phyloP scores from a whole-genome alignment of 352 stramenopile species.

The Globisporangium rhizosaccharum region DNA sequence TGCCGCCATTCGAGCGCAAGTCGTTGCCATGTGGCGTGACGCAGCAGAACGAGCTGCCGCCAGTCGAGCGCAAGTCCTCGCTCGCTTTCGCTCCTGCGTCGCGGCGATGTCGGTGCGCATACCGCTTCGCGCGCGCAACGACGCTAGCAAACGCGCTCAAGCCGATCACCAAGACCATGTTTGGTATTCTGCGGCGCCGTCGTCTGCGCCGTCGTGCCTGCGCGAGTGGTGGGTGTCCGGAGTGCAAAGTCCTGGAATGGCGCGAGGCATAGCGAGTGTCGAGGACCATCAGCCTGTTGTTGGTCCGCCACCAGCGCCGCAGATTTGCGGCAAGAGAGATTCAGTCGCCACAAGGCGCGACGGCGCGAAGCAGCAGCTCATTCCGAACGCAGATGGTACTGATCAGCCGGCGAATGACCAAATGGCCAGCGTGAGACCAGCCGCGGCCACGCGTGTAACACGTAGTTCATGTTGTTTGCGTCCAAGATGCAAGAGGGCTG shows the following conservation, averaged over 20 bases:
- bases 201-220: too few relatives aligned
- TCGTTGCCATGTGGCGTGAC: neutral
- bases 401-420: neutral
- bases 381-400: neutral
- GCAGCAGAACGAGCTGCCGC: constrained; percentile 4
- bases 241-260: neutral
- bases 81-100: neutral
- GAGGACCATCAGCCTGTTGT: neutral
- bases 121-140: constrained; percentile 8
- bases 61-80: constrained; percentile 2
- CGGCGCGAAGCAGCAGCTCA: neutral
- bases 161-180: constrained; percentile 14
- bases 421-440: too few relatives aligned
- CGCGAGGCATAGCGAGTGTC: neutral
- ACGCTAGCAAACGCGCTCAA: constrained; percentile 7
- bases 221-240: neutral
- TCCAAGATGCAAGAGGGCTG: too few relatives aligned
- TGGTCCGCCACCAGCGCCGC: too few relatives aligned
- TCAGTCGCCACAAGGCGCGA: neutral
- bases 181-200: neutral
- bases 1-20: neutral
- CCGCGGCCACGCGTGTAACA: too few relatives aligned
- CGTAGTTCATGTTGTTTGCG: too few relatives aligned
- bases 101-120: neutral
- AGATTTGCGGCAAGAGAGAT: neutral